phyloP scores from a whole-genome alignment of 1,284 basidiomycete genomes.

The Puccinia novopanici region DNA sequence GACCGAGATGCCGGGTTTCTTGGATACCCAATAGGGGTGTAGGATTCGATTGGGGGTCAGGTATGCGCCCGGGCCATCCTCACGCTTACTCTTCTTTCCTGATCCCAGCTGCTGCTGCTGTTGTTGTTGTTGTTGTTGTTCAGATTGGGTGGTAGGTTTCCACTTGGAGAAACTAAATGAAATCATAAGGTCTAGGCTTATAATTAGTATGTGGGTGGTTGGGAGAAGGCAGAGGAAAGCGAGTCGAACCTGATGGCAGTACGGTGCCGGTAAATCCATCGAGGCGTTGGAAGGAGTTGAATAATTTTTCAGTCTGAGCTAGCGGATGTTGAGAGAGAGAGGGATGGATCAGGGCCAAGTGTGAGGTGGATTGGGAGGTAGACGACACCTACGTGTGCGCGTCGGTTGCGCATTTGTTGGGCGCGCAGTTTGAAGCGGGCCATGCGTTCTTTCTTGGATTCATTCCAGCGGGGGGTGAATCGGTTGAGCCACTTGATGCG shows the following conservation, averaged over 20 bases:
- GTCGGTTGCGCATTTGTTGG: slow-evolving; percentile 18
- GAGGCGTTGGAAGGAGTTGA: slow-evolving; percentile 45
- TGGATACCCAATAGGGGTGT: slow-evolving; percentile 37
- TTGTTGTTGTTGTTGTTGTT: neutral
- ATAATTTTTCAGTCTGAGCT: slow-evolving; percentile 35
- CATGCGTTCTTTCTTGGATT: slow-evolving; percentile 16
- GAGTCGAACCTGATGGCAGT: slow-evolving; percentile 29
- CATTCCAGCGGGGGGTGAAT: slow-evolving; percentile 40
- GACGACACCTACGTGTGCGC: slow-evolving; percentile 23
- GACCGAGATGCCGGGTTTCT: slow-evolving; percentile 34
- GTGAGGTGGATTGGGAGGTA: too few relatives aligned
- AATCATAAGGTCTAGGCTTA: slow-evolving; percentile 26
- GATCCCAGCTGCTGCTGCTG: neutral
- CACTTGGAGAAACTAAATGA: slow-evolving; percentile 22
- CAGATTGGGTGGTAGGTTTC: neutral
- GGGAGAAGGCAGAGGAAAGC: neutral
- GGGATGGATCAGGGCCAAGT: neutral
- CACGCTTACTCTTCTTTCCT: slow-evolving; percentile 3
- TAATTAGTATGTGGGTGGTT: neutral
- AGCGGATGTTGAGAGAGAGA: neutral
- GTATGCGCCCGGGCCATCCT: slow-evolving; percentile 25
- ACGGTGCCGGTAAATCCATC: slow-evolving; percentile 35
- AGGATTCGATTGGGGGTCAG: slow-evolving; percentile 46
- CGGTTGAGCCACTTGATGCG: slow-evolving; percentile 34
- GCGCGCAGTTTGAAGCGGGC: slow-evolving; percentile 20